Evolutionary conservation across 2,329 filamentous ascomycete species (phyloP).

Genomic region (Pseudocercospora fuligena): DNA sequence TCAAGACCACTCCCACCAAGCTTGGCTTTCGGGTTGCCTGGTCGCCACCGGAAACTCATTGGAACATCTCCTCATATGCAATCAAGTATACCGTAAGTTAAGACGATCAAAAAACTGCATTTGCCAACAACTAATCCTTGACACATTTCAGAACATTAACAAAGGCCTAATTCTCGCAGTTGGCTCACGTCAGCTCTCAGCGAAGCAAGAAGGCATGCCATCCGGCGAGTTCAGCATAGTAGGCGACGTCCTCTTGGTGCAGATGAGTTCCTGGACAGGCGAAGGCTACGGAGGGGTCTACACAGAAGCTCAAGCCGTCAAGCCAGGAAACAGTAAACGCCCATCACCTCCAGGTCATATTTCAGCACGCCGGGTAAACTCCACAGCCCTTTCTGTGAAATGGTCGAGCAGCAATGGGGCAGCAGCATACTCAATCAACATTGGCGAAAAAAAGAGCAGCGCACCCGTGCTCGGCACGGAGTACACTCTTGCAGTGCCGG

Average conservation of each 20-base stretch:
- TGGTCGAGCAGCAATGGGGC: constrained; percentile 1
- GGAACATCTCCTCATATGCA: constrained; percentile 18
- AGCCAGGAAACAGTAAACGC: constrained; percentile 3
- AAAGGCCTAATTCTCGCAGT: neutral
- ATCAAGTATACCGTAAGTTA: neutral
- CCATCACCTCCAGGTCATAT: constrained; percentile 3
- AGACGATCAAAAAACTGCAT: neutral
- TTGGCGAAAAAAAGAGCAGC: neutral
- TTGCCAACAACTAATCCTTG: neutral
- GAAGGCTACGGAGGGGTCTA: constrained; percentile 8
- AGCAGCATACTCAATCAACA: constrained; percentile 5
- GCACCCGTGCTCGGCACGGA: neutral
- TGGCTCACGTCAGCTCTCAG: constrained; percentile 8
- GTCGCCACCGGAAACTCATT: constrained; percentile 11
- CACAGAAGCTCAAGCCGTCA: neutral
- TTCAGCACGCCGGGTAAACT: constrained; percentile 1
- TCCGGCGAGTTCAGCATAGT: constrained; percentile 18
- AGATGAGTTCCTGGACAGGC: constrained; percentile 8
- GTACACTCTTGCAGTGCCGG: neutral
- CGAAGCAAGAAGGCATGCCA: constrained; percentile 6
- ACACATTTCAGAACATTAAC: neutral
- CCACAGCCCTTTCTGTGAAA: constrained; percentile 5
- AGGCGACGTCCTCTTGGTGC: neutral
- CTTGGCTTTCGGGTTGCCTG: constrained; percentile 15
- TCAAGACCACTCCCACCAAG: constrained; percentile 8